Conservation (phyloP, 106 monocot genomes). For the Allium sativum region DNA sequence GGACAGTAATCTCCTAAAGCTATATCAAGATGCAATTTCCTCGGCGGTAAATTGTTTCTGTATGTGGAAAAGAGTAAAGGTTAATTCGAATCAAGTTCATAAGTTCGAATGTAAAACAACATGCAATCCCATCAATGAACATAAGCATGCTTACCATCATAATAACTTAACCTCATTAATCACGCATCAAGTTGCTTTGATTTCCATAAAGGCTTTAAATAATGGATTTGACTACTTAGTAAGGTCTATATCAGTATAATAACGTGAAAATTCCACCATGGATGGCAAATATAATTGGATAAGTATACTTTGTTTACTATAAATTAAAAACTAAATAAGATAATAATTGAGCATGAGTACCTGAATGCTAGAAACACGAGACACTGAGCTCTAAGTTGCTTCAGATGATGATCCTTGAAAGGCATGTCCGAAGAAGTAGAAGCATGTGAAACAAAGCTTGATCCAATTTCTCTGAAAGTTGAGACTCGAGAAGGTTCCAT, state of each 20-base stretch:
- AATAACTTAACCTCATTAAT: too few relatives aligned
- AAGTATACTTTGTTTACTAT: too few relatives aligned
- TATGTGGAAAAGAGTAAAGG: constrained; percentile 6
- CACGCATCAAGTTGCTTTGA: too few relatives aligned
- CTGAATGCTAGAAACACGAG: constrained; percentile 99
- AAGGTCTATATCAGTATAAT: too few relatives aligned
- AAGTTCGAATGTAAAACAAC: too few relatives aligned
- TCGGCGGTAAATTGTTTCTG: constrained; percentile 90
- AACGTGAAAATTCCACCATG: too few relatives aligned
- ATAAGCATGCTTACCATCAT: too few relatives aligned
- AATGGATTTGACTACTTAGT: too few relatives aligned
- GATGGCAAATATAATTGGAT: too few relatives aligned
- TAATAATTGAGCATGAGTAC: constrained; percentile 5
- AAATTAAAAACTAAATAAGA: too few relatives aligned
- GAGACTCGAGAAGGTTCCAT: constrained; percentile 15
- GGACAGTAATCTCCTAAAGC: constrained; percentile 58
- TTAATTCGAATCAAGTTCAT: not conserved
- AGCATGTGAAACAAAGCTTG: constrained; percentile 4
- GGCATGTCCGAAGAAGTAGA: constrained; percentile 44
- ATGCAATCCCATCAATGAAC: too few relatives aligned
- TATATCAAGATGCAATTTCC: constrained; percentile 91
- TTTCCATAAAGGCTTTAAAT: too few relatives aligned
- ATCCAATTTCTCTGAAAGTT: constrained; percentile 11
- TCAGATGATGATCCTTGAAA: constrained; percentile 93
- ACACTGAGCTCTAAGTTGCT: constrained; percentile 98